phyloP scores from a whole-genome alignment of 208 protist species.

The Leishmania mexicana region DNA sequence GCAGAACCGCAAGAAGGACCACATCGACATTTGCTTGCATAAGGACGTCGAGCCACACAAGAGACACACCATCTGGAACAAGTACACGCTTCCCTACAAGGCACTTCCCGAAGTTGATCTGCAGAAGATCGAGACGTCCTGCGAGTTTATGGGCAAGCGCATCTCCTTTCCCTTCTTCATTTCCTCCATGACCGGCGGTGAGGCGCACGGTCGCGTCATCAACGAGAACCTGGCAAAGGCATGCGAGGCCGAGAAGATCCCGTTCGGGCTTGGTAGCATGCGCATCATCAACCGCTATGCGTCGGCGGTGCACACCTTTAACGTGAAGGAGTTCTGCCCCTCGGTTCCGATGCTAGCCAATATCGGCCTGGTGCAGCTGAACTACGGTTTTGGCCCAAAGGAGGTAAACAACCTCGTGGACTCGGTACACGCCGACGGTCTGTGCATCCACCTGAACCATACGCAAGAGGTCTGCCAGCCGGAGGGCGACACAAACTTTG shows the following conservation, averaged over 20 bases:
- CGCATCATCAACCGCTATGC: conserved; percentile 90
- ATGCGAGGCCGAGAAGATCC: conserved; percentile 85
- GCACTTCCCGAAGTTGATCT: conserved; percentile 88
- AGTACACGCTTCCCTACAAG: conserved; percentile 86
- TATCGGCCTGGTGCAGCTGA: conserved; percentile 92
- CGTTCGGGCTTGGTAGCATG: conserved; percentile 92
- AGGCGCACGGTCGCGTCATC: conserved; percentile 88
- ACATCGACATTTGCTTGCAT: conserved; percentile 91
- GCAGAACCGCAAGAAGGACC: conserved; percentile 85
- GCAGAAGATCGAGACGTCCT: conserved; percentile 72
- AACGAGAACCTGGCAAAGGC: conserved; percentile 92
- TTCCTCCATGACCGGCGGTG: conserved; percentile 91
- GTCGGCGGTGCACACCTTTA: conserved; percentile 80
- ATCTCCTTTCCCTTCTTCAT: conserved; percentile 90
- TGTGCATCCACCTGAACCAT: conserved; percentile 93
- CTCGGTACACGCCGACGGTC: conserved; percentile 80
- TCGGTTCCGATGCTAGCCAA: conserved; percentile 93
- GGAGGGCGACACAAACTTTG: conserved; percentile 93
- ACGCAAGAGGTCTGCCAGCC: conserved; percentile 90
- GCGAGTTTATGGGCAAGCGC: conserved; percentile 69
- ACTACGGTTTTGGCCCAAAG: conserved; percentile 90
- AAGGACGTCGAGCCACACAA: conserved; percentile 88
- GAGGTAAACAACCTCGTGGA: conserved; percentile 88
- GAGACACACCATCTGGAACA: conserved; percentile 59
- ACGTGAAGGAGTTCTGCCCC: conserved; percentile 88